Conservation (phyloP, 257 asterid genomes). For the Prunella vulgaris region DNA sequence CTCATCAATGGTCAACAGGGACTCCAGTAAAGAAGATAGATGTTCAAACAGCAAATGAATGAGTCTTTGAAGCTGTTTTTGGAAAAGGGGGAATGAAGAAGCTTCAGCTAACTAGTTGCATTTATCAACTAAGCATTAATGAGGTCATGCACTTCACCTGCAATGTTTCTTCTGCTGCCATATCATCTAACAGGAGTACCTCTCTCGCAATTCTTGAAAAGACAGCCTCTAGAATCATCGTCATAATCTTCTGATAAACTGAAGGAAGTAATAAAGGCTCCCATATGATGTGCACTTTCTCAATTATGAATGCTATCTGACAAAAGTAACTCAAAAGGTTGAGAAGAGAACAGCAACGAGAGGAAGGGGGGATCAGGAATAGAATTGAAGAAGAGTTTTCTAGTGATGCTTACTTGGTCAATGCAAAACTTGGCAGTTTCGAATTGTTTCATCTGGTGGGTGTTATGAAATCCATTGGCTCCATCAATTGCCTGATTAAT, state of each 20-base stretch:
- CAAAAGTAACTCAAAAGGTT: constrained; percentile 5
- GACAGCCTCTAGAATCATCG: constrained; percentile 62
- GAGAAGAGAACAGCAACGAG: constrained; percentile 15
- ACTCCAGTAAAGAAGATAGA: constrained; percentile 59
- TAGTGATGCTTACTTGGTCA: constrained; percentile 70
- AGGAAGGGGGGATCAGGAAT: background rate
- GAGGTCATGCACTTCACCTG: constrained; percentile 46
- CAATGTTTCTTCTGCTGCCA: constrained; percentile 97
- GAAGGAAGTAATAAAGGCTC: constrained; percentile 75
- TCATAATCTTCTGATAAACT: constrained; percentile 65
- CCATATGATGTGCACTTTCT: constrained; percentile 97
- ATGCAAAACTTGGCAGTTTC: constrained; percentile 91
- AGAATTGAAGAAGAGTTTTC: constrained; percentile 11
- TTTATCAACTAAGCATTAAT: background rate
- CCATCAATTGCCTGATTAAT: constrained; percentile 80
- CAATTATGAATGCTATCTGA: constrained; percentile 92
- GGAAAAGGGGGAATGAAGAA: constrained; percentile 3
- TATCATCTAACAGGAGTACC: constrained; percentile 81
- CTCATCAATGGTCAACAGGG: constrained; percentile 38
- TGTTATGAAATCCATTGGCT: constrained; percentile 87
- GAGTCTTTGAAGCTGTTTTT: constrained; percentile 70
- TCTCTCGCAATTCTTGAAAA: constrained; percentile 71
- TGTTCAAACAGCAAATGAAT: constrained; percentile 81
- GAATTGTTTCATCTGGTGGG: constrained; percentile 72
- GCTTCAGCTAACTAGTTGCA: constrained; percentile 19